Conservation (phyloP, 805 yeast species). For the Candida germanica region DNA sequence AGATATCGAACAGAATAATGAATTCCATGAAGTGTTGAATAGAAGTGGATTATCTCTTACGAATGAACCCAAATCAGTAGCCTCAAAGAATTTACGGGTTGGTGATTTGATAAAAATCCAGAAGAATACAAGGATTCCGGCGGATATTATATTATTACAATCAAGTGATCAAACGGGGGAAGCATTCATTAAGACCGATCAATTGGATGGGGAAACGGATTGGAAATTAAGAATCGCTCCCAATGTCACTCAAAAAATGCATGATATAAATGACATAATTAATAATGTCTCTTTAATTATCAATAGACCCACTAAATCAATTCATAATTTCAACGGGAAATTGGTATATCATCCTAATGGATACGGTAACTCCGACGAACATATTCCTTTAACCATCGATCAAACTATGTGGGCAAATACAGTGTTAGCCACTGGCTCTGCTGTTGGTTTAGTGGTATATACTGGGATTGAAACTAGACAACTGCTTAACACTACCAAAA, state of each 20-base stretch:
- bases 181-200: conserved; percentile 93
- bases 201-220: conserved; percentile 97
- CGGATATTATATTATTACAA: conserved; percentile 83
- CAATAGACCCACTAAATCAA: conserved; percentile 79
- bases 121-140: conserved; percentile 87
- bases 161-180: conserved; percentile 75
- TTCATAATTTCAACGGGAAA: conserved; percentile 78
- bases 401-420: conserved; percentile 98
- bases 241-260: conserved; percentile 61
- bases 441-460: conserved; percentile 82
- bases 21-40: conserved; percentile 67
- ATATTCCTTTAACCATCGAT: conserved; percentile 73
- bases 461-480: conserved; percentile 95
- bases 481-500: conserved; percentile 84
- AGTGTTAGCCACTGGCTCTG: conserved; percentile 90
- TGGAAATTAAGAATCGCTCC: conserved; percentile 91
- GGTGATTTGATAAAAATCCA: conserved; percentile 81
- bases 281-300: conserved; percentile 57
- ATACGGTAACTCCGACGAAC: conserved; percentile 24
- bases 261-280: conserved; percentile 47
- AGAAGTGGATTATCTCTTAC: conserved; percentile 19
- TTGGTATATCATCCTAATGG: conserved; percentile 46
- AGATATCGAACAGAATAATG: conserved; percentile 85
- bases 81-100: conserved; percentile 66
- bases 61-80: conserved; percentile 24